These are phyloP conservation scores for Puccinia triticina DNA, from an alignment of 1,284 basidiomycete species.

Conservation along the genomic window DNA sequence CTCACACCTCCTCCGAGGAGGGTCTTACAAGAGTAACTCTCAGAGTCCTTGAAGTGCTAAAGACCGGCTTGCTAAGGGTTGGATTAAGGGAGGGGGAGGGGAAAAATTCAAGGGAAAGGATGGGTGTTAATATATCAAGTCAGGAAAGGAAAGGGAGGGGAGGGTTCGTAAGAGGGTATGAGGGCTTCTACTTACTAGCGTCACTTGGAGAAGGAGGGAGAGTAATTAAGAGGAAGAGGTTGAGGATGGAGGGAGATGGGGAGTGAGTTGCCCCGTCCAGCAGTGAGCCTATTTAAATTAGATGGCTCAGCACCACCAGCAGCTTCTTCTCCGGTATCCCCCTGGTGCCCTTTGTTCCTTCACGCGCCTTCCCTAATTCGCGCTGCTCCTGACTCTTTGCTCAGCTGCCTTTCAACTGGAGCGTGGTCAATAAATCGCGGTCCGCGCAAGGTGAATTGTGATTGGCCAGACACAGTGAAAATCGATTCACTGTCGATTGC, in stretches of 20 bases:
- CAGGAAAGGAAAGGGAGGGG: neutral
- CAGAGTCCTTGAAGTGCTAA: neutral
- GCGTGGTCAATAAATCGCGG: neutral
- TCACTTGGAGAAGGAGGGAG: no score
- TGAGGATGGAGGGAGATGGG: neutral
- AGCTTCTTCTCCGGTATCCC: neutral
- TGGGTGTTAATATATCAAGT: neutral
- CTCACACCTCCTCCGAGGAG: no score
- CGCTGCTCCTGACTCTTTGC: neutral
- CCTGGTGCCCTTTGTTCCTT: neutral
- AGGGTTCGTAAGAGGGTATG: neutral
- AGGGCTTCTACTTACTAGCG: neutral
- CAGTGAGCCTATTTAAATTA: neutral
- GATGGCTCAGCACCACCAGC: neutral
- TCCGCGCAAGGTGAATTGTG: neutral
- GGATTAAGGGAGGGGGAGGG: neutral
- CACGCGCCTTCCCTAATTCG: neutral
- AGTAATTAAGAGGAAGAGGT: neutral
- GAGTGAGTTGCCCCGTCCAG: neutral
- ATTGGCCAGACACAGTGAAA: no score
- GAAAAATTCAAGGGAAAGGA: neutral
- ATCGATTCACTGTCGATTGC: neutral
- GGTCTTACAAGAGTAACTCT: neutral
- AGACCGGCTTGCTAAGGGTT: slow-evolving; percentile 10
- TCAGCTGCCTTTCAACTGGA: neutral